Percentiles rank a stretch among this genome's conserved stretches.
These are phyloP conservation scores for Malus sylvestris DNA, from an alignment of 306 rosid genomes.

Conservation along the genomic window DNA sequence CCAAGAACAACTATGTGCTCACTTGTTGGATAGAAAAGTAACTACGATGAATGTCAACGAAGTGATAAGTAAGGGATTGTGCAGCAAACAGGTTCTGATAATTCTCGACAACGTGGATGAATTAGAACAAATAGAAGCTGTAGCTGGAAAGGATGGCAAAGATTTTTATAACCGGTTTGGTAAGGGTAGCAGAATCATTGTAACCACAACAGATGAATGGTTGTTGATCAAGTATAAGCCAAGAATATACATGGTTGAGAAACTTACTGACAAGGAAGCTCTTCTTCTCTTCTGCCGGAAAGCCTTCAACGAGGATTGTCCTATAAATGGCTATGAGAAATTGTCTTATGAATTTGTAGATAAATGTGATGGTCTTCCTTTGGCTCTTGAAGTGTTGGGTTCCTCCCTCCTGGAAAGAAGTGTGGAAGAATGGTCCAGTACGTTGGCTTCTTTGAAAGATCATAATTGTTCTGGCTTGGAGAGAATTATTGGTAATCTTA, in stretches of 20 bases:
- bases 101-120: slow-evolving; percentile 18
- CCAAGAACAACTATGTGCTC: slow-evolving; percentile 4
- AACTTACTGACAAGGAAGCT: neutral
- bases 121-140: neutral
- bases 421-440: slow-evolving; percentile 14
- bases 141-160: neutral
- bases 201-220: neutral
- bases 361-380: neutral
- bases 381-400: slow-evolving; percentile 8
- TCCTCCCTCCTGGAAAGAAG: neutral
- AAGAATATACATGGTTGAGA: neutral
- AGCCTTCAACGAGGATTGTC: neutral
- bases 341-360: neutral
- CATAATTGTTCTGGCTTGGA: neutral
- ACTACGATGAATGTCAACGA: neutral
- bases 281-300: neutral
- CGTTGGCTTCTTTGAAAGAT: slow-evolving; percentile 6
- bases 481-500: neutral
- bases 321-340: neutral
- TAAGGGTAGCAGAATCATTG: neutral
- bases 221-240: neutral
- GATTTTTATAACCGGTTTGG: neutral
- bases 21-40: neutral
- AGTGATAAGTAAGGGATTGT: neutral
- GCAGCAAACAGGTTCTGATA: neutral